Evolutionary conservation across 257 asterid species (phyloP).

Genomic region (Fraxinus americana): DNA sequence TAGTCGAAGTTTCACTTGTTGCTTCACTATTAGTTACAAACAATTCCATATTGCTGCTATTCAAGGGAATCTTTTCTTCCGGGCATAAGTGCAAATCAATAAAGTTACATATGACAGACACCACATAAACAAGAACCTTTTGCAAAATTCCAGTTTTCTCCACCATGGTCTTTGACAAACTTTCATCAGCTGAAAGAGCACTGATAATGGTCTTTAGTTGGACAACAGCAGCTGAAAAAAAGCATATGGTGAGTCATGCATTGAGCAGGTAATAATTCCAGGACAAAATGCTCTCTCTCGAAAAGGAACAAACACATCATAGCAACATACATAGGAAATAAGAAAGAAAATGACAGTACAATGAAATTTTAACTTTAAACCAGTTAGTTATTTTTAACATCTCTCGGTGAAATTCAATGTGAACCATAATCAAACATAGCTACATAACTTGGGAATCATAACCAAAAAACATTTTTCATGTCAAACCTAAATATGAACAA

Average conservation of each 20-base stretch:
- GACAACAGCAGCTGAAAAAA: conserved; percentile 80
- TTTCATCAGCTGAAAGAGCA: conserved; percentile 76
- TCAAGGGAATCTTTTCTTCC: conserved; percentile 43
- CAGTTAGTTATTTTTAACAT: too few relatives aligned
- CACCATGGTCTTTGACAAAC: conserved; percentile 48
- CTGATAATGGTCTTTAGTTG: conserved; percentile 81
- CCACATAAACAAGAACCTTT: conserved; percentile 73
- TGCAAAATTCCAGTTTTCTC: conserved; percentile 73
- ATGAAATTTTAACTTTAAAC: not conserved
- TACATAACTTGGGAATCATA: not conserved
- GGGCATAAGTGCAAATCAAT: conserved; percentile 53
- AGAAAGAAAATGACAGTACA: conserved; percentile 14
- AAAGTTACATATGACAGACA: conserved; percentile 70
- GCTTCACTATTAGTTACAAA: conserved; percentile 43
- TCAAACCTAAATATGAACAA: not conserved
- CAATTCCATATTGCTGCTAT: conserved; percentile 38
- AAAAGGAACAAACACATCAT: conserved; percentile 6
- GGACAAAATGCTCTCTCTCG: conserved; percentile 10
- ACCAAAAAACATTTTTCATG: not conserved
- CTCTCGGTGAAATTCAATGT: too few relatives aligned
- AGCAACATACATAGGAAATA: not conserved
- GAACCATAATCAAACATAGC: too few relatives aligned
- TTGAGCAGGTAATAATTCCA: conserved; percentile 25
- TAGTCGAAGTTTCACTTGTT: conserved; percentile 36
- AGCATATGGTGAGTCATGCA: conserved; percentile 23